Evolutionary conservation across 805 yeast genomes (phyloP).

Genomic region (Ogataea methylovora): DNA sequence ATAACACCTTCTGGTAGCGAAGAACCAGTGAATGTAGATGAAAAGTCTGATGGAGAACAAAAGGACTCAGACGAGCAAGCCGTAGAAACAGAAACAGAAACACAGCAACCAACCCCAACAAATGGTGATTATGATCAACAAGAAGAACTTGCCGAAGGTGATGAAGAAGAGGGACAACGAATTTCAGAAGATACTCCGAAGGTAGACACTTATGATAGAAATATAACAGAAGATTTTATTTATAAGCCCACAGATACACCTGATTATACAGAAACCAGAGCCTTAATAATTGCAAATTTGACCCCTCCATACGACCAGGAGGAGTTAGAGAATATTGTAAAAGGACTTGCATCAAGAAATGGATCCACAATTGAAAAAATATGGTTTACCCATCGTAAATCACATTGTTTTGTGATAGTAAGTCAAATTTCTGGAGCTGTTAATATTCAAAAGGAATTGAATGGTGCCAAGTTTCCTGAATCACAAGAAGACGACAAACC

Average conservation of each 20-base stretch:
- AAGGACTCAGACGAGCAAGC: no score
- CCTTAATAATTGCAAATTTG: conserved; percentile 37
- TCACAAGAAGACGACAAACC: conserved; percentile 9
- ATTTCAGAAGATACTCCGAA: not conserved
- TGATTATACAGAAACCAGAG: conserved; percentile 31
- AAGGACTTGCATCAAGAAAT: conserved; percentile 19
- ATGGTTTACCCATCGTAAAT: conserved; percentile 33
- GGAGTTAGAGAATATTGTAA: conserved; percentile 29
- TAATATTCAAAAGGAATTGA: conserved; percentile 25
- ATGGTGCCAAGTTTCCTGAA: conserved; percentile 23
- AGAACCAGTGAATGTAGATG: no score
- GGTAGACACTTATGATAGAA: conserved; percentile 16
- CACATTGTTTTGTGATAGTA: conserved; percentile 36
- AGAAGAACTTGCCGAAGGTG: not conserved
- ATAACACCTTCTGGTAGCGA: no score
- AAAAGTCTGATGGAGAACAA: no score
- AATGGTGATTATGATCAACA: no score
- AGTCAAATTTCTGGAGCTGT: conserved; percentile 33
- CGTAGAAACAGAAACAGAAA: no score
- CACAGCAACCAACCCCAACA: no score
- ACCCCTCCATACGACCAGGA: conserved; percentile 30
- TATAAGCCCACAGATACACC: conserved; percentile 28
- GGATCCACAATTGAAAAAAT: conserved; percentile 31
- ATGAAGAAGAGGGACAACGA: not conserved
- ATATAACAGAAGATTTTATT: conserved; percentile 21